Base-by-base conservation (phyloP, 768 basidiomycete species). In the Chalciporus chontae region DNA sequence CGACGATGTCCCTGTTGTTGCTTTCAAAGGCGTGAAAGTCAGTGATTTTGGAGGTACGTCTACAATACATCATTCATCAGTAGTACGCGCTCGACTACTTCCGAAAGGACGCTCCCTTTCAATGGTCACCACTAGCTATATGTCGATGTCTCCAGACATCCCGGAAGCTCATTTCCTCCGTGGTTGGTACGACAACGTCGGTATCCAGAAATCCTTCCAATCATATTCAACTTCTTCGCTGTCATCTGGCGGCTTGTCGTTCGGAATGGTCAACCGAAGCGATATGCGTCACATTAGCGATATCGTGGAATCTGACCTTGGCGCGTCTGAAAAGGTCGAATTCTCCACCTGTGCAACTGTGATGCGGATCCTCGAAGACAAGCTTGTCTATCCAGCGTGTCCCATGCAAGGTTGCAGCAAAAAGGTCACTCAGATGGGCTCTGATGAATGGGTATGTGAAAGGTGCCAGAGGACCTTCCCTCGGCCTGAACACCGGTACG, bases 21-120 rank as follows among this genome's bases (percentile, higher is more conserved):
- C 95, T 3, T 90, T 94, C 78, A 96, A 94, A 70, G 87, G 90
- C 19, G 90, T 92, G 55, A 91, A 87, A 67, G 90, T 98, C 36
- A 85, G 90, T 19, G 95, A 97, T 56, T 99, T 87, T 66, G 85
- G 86, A 60, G 92, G 92, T 82, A 58, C 43, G 72, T 50, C 2
- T 14, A 31, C 15, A 23, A 10, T 19, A 21, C 39, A 40, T 41
- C 21, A 17, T 47, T 23, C 39, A 18, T 42, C 29, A 0, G 29
- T 36, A 8, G n/a, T n/a, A 17, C 40, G 50, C n/a, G 40, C 50
- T 48, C 48, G 38, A 55, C 53, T 53, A 41, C 31, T 9, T 51
- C 9, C 14, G 0, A 39, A 90, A 36, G 90, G 91, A 14, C 83
- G 93, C 45, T 87, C 81, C 1, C 77, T 99, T 43, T 93, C 91